Evolutionary conservation across 2,329 filamentous ascomycete species (phyloP), one percentile per base, ranked within the genome.

Genomic region (Stenocarpella maydis): DNA sequence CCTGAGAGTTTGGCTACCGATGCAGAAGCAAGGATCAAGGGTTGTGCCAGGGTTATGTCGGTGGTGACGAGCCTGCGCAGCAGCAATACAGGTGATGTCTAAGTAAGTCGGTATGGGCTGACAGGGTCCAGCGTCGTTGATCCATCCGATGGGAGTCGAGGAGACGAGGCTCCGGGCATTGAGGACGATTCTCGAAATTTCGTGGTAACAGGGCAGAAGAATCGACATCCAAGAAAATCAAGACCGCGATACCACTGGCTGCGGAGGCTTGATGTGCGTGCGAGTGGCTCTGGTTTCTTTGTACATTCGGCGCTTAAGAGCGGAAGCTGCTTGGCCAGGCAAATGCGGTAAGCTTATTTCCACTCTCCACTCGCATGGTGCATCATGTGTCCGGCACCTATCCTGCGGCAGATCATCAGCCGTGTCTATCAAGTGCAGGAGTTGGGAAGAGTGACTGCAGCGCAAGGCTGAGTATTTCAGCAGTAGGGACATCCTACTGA

Each of bases 21-120:
- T 34, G 43, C 58, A 63, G 58, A 24, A 66, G 67, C 65, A 61
- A 67, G 52, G 66, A 71, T 52, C 52, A 67, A n/a, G 85, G 21
- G 87, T 88, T 52, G 52, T 28, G 55, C 45, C 68, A 69, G 63
- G 65, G 67, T 66, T 61, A 34, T 68, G 34, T 28, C 58, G 43
- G 24, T n/a, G 26, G 43, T 45, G 50, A 15, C 53, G 41, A 47
- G 45, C 21, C 28, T 41, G 31, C 50, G n/a, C 47, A 31, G 14
- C 21, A n/a, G 43, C 54, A 14, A 12, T 10, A 37, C 19, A 21
- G 31, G 31, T 24, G 26, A 19, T 7, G 54, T 26, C 24, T 58
- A 34, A 39, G 43, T 21, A 15, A n/a, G 31, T 24, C 19, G 58
- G 28, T 37, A 67, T 55, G 26, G 55, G 52, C 65, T 63, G 47